Base-by-base conservation (phyloP, 1,284 basidiomycete genomes). In the Malassezia arunalokei region DNA sequence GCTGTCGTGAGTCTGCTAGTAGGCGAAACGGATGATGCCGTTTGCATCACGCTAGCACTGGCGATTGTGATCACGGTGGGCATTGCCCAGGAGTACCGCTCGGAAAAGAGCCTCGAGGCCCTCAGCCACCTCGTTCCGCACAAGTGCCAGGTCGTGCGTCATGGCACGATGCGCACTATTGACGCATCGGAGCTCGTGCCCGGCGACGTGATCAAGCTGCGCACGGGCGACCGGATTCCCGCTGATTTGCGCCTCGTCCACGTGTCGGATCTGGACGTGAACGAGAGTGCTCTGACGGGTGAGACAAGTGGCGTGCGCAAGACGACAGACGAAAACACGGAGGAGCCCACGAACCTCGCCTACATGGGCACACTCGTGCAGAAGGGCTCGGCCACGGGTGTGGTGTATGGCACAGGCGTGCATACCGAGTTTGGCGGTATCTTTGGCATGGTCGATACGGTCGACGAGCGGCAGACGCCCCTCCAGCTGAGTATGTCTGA, bases 341-440 rank as follows among this genome's bases (percentile, higher is more conserved):
- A 87, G 8, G 91, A 96, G 63, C 77, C 92, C 60, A 81, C 79
- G 14, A 92, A 88, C 71, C 83, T 95, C 46, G 92, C 83, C 1
- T 94, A 90, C 71, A 95, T 98, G 92, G 92, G 92, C 3, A 96
- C 91, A 1, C 75, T 96, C 33, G 90, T 96, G n/a, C 80, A 88
- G 57, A 89, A 83, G 68, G 91, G 90, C 4, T 78, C 87, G 58
- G 92, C 88, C 0, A 78, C 79, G 32, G 92, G 91, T 2, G 78
- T 96, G 37, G 88, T 94, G 2, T 84, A 96, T 57, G 88, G 86
- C 3, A 96, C 85, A 0, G 92, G 92, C 3, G 78, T 80, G 5
- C 80, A 84, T 56, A 92, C 89, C 1, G 92, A 98, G 71, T 94
- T 96, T 73, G 92, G 92, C 15, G 83, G 91, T 54, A 88, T 98